These are phyloP conservation scores for Phytophthora nicotianae DNA, from an alignment of 352 stramenopile species.

Conservation along the genomic window DNA sequence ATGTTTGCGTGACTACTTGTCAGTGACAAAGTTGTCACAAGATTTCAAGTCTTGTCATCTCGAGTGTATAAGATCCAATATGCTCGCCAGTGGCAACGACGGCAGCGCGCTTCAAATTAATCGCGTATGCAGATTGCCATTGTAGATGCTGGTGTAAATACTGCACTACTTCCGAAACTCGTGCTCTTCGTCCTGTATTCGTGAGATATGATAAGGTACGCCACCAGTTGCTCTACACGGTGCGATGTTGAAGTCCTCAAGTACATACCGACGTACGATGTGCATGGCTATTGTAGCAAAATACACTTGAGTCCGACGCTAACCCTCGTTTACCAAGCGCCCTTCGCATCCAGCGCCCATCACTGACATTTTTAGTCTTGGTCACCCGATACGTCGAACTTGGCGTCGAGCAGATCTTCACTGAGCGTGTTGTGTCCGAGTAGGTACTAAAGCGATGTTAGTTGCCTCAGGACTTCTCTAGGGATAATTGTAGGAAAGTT, in stretches of 20 bases:
- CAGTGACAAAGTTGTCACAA: too few relatives aligned
- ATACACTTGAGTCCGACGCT: too few relatives aligned
- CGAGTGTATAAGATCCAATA: too few relatives aligned
- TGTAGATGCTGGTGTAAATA: conserved; percentile 36
- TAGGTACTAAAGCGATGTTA: too few relatives aligned
- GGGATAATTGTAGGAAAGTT: too few relatives aligned
- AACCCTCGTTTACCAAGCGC: too few relatives aligned
- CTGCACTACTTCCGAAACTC: conserved; percentile 39
- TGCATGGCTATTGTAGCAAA: too few relatives aligned
- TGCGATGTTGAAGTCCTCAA: too few relatives aligned
- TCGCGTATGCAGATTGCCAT: conserved; percentile 31
- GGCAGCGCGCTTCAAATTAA: not conserved
- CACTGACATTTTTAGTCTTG: not conserved
- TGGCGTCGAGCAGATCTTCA: conserved; percentile 35
- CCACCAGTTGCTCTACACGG: not conserved
- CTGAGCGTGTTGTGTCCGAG: conserved; percentile 16
- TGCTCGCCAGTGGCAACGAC: not conserved
- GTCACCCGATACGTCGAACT: conserved; percentile 32
- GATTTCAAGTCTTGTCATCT: too few relatives aligned
- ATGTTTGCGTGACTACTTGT: too few relatives aligned
- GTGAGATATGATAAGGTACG: conserved; percentile 53
- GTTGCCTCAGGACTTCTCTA: too few relatives aligned
- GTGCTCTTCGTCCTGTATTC: conserved; percentile 36
- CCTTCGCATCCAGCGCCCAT: conserved; percentile 4
- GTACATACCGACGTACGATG: too few relatives aligned